Conservation (phyloP, 345 rosid species). For the Syzygium oleosum region DNA sequence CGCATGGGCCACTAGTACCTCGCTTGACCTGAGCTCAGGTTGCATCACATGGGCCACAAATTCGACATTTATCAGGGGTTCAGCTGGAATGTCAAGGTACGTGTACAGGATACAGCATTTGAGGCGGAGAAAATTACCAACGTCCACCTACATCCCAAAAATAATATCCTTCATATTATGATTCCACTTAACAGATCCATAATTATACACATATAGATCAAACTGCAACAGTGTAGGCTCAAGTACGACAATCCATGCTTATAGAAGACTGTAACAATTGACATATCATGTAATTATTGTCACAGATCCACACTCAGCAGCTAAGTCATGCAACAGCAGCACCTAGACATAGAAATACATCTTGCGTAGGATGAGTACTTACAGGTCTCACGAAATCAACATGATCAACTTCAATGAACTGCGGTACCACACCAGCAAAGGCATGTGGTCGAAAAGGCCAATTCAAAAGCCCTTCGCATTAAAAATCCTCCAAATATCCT, state of each 20-base stretch:
- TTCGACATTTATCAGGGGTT: constrained; percentile 57
- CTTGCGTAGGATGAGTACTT: constrained; percentile 13
- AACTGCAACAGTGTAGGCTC: background rate
- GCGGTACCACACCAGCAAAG: constrained; percentile 74
- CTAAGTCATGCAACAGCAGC: too few species aligned
- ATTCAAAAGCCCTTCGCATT: constrained; percentile 73
- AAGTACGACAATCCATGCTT: background rate
- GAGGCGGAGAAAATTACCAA: constrained; percentile 77
- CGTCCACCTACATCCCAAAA: constrained; percentile 46
- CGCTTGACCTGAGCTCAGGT: constrained; percentile 62
- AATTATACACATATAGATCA: background rate
- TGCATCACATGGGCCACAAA: constrained; percentile 69
- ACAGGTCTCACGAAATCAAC: constrained; percentile 83
- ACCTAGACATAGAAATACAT: background rate
- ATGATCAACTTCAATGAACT: constrained; percentile 74
- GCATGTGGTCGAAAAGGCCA: constrained; percentile 80
- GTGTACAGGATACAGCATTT: constrained; percentile 71
- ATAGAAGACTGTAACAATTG: too few species aligned
- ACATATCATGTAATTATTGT: background rate
- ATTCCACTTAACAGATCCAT: background rate
- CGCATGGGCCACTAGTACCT: constrained; percentile 25
- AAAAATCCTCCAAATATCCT: constrained; percentile 8
- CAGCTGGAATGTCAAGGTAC: constrained; percentile 40
- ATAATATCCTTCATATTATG: background rate
- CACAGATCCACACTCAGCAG: too few species aligned